Evolutionary conservation across 2,329 filamentous ascomycete species (phyloP).

Genomic region (Hypoxylon sp.): DNA sequence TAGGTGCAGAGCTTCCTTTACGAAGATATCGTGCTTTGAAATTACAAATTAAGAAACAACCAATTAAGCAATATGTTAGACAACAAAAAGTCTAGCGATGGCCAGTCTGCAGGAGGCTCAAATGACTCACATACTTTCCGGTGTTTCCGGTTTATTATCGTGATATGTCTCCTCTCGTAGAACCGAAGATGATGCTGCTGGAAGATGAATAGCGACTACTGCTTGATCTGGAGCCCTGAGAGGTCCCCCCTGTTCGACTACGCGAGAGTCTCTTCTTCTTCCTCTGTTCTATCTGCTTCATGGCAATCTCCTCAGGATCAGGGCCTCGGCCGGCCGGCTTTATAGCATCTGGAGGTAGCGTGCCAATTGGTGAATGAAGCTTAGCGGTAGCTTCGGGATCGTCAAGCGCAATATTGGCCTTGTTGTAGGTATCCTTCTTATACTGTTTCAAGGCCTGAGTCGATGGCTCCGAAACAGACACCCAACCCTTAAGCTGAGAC

Average conservation of each 20-base stretch:
- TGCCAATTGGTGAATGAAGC: conserved; percentile 63
- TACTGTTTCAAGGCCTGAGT: conserved; percentile 64
- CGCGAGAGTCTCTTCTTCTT: conserved; percentile 53
- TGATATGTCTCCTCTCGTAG: conserved; percentile 20
- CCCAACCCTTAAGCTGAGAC: conserved; percentile 64
- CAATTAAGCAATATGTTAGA: conserved; percentile 1
- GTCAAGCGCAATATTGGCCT: conserved; percentile 61
- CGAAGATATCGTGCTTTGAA: not conserved
- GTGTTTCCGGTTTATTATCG: conserved; percentile 10
- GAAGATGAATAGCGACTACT: conserved; percentile 48
- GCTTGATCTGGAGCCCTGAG: conserved; percentile 48
- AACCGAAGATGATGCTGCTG: conserved; percentile 44
- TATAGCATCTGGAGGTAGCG: conserved; percentile 63
- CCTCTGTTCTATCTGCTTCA: conserved; percentile 55
- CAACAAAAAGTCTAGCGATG: not conserved
- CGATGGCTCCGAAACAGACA: conserved; percentile 66
- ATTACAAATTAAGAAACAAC: conserved; percentile 7
- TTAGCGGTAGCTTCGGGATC: conserved; percentile 63
- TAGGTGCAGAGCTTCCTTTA: conserved; percentile 1
- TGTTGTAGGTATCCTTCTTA: conserved; percentile 60
- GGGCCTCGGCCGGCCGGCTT: conserved; percentile 61
- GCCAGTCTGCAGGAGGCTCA: not conserved
- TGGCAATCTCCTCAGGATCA: conserved; percentile 63
- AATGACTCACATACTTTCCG: not conserved
- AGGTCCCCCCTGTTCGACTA: conserved; percentile 24